Evolutionary conservation across 1,284 basidiomycete species (phyloP), one percentile per base, ranked within the genome.

Genomic region (Moesziomyces globuligerus): DNA sequence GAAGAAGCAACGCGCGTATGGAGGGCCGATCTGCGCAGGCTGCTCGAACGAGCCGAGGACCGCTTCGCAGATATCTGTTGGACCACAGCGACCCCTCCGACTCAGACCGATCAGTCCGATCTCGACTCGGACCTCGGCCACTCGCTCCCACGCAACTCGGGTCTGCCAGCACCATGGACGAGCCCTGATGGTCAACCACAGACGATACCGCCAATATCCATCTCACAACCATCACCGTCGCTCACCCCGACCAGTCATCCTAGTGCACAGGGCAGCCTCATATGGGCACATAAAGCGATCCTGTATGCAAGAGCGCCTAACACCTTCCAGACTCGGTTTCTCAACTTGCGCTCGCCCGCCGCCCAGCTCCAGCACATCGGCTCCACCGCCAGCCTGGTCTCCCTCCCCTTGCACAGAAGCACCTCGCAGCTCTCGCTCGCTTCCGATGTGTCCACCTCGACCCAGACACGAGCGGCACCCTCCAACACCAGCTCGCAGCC

Each of bases 261-360:
- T 6, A 24, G 39, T 18, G 3, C 36, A 18, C 21, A 50, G 15
- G 57, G 38, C 24, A 48, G 57, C 3, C 50, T 70, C 10, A 74
- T 94, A 17, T 92, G 90, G 88, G 92, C 91, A 1, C 93, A 95
- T 83, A 94, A 95, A 94, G 94, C 93, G 36, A 90, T 98, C 74
- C 89, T 98, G 1, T 97, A 97, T 72, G 93, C 93, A 42, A 89
- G 94, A 64, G 94, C 94, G 21, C 71, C 77, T 17, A 76, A 80
- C 60, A 64, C 67, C 34, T 79, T 78, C 32, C 73, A 74, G 39
- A 66, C 67, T 9, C 72, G 66, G 25, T 81, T 74, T 90, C 91
- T 23, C 89, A 87, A 43, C 93, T 93, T 84, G 90, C 94, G 66
- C 18, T 60, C 69, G n/a, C 75, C 76, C 17, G 64, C 75, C 18